Percentiles rank a stretch among this genome's conserved stretches.
Conservation (phyloP, 768 basidiomycete genomes). For the Termitomyces sp. region DNA sequence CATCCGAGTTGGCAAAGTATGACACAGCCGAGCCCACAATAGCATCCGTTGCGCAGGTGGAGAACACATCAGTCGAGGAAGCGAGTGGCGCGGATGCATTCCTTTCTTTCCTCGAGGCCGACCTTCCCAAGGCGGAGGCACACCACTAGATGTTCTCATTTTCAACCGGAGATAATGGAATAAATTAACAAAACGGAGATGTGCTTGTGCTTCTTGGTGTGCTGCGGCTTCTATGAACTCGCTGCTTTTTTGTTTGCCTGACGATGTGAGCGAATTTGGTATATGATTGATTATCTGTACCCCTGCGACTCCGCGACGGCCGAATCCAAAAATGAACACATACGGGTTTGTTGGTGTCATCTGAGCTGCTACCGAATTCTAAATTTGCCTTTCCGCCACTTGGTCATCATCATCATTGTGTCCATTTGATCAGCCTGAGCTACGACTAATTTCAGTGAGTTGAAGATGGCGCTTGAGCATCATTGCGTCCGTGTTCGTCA, state of each 20-base stretch:
- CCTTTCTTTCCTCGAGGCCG: constrained; percentile 77
- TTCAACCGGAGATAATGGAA: constrained; percentile 10
- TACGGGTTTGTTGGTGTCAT: too few species aligned
- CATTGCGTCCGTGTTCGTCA: too few species aligned
- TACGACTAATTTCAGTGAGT: too few species aligned
- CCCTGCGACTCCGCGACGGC: background rate
- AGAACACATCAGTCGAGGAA: constrained; percentile 31
- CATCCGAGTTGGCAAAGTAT: constrained; percentile 83
- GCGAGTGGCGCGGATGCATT: constrained; percentile 67
- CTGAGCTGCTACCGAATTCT: too few species aligned
- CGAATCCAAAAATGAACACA: background rate
- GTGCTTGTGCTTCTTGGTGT: constrained; percentile 2
- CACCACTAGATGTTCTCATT: constrained; percentile 20
- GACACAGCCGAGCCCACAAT: constrained; percentile 71
- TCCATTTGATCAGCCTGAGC: too few species aligned
- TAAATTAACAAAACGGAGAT: constrained; percentile 5
- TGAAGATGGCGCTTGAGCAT: too few species aligned
- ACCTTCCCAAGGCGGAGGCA: constrained; percentile 31
- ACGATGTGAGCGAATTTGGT: constrained; percentile 2
- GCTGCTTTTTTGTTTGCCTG: background rate
- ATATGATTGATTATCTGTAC: background rate
- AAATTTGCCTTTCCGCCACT: too few species aligned
- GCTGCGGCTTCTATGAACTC: background rate
- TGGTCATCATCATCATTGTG: too few species aligned
- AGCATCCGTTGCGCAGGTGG: constrained; percentile 27